These are phyloP conservation scores for Botryotinia globosa DNA, from an alignment of 2,329 filamentous ascomycete genomes.

Conservation along the genomic window DNA sequence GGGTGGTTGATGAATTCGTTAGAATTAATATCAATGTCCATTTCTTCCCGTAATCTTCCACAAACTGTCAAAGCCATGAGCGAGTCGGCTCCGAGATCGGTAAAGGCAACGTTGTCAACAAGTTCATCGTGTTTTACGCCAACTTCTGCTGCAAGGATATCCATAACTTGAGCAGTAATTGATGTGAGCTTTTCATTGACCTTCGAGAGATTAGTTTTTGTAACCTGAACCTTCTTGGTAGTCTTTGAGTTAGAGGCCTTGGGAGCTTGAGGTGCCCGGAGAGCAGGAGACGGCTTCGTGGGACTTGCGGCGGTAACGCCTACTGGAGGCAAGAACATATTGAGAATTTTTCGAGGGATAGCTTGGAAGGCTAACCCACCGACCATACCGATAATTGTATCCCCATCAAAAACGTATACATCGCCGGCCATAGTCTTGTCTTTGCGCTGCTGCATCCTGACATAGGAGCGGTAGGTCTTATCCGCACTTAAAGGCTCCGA, in stretches of 20 bases:
- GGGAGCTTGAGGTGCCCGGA: conserved; percentile 20
- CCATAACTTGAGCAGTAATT: conserved; percentile 43
- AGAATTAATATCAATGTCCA: conserved; percentile 50
- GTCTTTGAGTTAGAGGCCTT: not conserved
- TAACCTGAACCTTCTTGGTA: conserved; percentile 19
- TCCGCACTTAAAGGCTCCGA: conserved; percentile 44
- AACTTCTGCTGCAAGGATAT: conserved; percentile 56
- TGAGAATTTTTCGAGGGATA: conserved; percentile 19
- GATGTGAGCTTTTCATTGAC: conserved; percentile 35
- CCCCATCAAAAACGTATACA: conserved; percentile 41
- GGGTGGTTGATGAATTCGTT: conserved; percentile 44
- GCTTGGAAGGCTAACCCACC: conserved; percentile 46
- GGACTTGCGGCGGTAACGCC: conserved; percentile 31
- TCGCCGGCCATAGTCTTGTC: conserved; percentile 44
- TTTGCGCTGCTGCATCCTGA: conserved; percentile 45
- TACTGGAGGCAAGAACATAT: conserved; percentile 17
- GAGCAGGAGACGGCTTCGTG: conserved; percentile 39
- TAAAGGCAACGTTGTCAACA: conserved; percentile 54
- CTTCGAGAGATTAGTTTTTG: conserved; percentile 13
- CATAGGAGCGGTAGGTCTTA: conserved; percentile 55
- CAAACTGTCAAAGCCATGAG: conserved; percentile 59
- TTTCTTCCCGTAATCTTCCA: conserved; percentile 55
- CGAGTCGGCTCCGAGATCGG: conserved; percentile 57
- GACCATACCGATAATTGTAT: conserved; percentile 35
- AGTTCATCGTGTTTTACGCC: conserved; percentile 48